Conservation (phyloP, 176 grass and related monocot genomes). For the Zoysia japonica region DNA sequence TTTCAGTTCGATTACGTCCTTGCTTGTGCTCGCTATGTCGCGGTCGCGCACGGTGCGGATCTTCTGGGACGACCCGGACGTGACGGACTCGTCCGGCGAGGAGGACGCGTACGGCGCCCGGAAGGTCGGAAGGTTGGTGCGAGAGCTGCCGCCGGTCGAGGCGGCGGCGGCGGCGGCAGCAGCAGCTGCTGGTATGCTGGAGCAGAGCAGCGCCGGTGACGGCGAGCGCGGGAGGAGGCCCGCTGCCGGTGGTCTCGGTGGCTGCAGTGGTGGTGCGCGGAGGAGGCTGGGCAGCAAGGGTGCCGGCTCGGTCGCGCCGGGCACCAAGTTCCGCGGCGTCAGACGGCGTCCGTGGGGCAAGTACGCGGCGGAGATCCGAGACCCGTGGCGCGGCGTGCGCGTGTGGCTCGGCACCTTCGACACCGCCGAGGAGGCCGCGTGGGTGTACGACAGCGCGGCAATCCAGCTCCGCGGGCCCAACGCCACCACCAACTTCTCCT, state of each 20-base stretch:
- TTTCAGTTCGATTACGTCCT: not conserved
- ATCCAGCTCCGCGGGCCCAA: slow-evolving; percentile 63
- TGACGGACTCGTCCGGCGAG: slow-evolving; percentile 74
- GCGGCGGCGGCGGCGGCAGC: no score
- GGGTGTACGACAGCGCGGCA: slow-evolving; percentile 76
- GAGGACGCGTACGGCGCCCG: slow-evolving; percentile 41
- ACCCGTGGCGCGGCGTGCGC: slow-evolving; percentile 77
- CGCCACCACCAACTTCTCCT: slow-evolving; percentile 61
- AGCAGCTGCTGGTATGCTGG: not conserved
- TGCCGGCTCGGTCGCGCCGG: not conserved
- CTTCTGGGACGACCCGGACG: slow-evolving; percentile 87
- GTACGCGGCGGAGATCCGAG: slow-evolving; percentile 87
- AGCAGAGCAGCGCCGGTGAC: slow-evolving; percentile 38
- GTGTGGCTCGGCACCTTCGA: slow-evolving; percentile 94
- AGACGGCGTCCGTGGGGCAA: slow-evolving; percentile 84
- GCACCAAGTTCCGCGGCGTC: slow-evolving; percentile 83
- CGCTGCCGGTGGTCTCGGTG: not conserved
- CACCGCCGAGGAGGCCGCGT: slow-evolving; percentile 88
- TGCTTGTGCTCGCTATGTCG: slow-evolving; percentile 42
- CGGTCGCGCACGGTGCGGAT: slow-evolving; percentile 70
- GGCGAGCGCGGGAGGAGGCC: slow-evolving; percentile 29
- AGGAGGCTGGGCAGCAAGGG: slow-evolving; percentile 24
- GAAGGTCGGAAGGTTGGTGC: slow-evolving; percentile 53
- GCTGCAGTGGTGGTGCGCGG: not conserved
- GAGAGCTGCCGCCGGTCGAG: slow-evolving; percentile 37